Evolutionary conservation across 1,284 basidiomycete genomes (phyloP), one percentile per base, ranked within the genome.

Genomic region (Leccinum subrobustum): DNA sequence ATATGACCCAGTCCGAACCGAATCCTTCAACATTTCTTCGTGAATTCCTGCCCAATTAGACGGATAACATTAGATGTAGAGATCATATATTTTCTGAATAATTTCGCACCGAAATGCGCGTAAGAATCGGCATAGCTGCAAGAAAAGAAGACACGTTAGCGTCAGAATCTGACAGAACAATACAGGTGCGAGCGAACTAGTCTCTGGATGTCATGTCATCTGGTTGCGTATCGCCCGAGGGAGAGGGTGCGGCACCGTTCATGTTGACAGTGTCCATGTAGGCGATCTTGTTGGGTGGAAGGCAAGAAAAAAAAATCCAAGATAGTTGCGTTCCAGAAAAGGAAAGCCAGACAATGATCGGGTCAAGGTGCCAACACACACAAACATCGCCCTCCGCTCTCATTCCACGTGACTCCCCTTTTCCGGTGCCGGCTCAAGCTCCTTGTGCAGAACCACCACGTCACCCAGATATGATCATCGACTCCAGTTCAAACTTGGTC

Each of bases 21-120:
- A 81, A 78, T 99, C 97, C 80, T 99, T 99, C 75, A 99, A 81
- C 97, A 99, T 99, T 80, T 99, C 97, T 79, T 97, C 96, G 77
- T 98, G 95, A 70, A 98, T 98, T 64, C 93, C 93, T 93, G 67
- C 57, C 39, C 6, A 37, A 48, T 55, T 52, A 64, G 44, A 60
- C 52, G 50, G 52, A 52, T 4, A 2, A 9, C 51, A 61, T 65
- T 20, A 63, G 60, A 60, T 54, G 51, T 1, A 27, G 35, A 48
- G 29, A 58, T 55, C 7, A 54, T 7, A 54, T 60, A 11, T 58
- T 23, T 8, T 54, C 14, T 52, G 48, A n/a, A 14, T 5, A 59
- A 58, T 52, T 31, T 73, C 86, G 65, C 72, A 92, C 92, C 95
- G 68, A 96, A 96, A 79, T 97, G 95, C 52, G 95, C 95, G 75